Evolutionary conservation across 2,329 filamentous ascomycete species (phyloP).

Genomic region (Alternaria infectoria): DNA sequence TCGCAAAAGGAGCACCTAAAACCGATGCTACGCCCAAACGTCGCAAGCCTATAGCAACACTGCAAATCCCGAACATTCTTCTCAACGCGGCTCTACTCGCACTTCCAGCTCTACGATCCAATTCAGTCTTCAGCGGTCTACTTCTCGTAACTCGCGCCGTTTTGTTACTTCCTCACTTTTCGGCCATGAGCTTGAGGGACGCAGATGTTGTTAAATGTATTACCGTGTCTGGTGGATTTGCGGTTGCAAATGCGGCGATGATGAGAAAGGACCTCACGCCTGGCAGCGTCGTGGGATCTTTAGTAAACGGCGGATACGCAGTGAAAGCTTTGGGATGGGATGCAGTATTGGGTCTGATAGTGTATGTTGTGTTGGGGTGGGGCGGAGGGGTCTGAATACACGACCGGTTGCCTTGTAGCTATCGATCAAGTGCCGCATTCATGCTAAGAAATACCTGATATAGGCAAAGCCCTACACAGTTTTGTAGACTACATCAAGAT

Average conservation of each 20-base stretch:
- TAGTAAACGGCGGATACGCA: conserved; percentile 20
- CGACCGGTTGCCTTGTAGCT: not conserved
- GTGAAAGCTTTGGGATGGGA: conserved; percentile 39
- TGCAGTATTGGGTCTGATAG: conserved; percentile 23
- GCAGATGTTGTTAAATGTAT: conserved; percentile 28
- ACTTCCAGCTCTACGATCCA: conserved; percentile 20
- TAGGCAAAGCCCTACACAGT: not conserved
- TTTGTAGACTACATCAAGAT: not conserved
- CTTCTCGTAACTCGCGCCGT: conserved; percentile 28
- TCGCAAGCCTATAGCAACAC: conserved; percentile 17
- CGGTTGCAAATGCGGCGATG: conserved; percentile 30
- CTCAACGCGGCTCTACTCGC: conserved; percentile 33
- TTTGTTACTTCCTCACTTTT: conserved; percentile 31
- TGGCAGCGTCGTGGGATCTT: conserved; percentile 8
- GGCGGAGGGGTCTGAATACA: conserved; percentile 31
- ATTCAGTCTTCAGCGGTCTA: conserved; percentile 26
- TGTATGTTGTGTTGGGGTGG: conserved; percentile 28
- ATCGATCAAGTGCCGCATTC: not conserved
- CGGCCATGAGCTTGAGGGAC: conserved; percentile 19
- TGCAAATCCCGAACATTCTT: conserved; percentile 33
- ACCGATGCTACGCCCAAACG: not conserved
- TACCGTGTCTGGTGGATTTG: conserved; percentile 32
- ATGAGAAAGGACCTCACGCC: conserved; percentile 19
- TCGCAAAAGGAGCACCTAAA: not conserved
- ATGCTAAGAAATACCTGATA: not conserved